Base-by-base conservation (phyloP, 2,329 filamentous ascomycete genomes). In the Penicillium sp. region DNA sequence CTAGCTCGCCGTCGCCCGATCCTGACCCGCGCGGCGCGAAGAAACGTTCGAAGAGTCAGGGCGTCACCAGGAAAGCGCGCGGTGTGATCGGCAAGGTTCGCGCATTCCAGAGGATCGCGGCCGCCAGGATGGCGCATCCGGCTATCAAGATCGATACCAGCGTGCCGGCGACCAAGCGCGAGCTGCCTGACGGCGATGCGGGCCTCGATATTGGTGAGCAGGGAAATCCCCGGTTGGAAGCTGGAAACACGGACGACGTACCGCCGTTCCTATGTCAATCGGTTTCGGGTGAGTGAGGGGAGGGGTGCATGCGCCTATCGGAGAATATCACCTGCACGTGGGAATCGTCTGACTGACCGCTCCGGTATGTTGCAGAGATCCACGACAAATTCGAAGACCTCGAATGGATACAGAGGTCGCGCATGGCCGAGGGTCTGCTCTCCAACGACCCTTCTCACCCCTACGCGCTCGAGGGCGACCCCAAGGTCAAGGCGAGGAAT, bases 401-500 rank as follows among this genome's bases (percentile, higher is more conserved):
- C 39, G 78, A 85, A 72, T 81, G 79, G 80, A 74, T 81, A 62
- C 79, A 87, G 70, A 74, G 80, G 48, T 70, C 77, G 45, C 81
- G 83, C 27, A 64, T 84, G 11, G 64, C 74, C 14, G 74, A 81
- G 53, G 78, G 74, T 42, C 64, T 69, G 35, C 64, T 74, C 58
- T 66, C 66, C 6, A 69, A 75, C 40, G 75, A 79, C 44, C 72
- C 78, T 20, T 68, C 72, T 11, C 80, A 81, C 46, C 76, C 76
- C 56, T 88, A 79, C 78, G 79, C 83, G 3, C 78, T 85, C 48
- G 79, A 87, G 44, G 74, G 73, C 25, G 78, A 79, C 22, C 76
- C 81, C 8, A 79, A 83, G 43, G 76, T 83, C 56, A 78, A 77
- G 53, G 69, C 74, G 31, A 81, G 92, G 60, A 95, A 97, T 71